Conservation (phyloP, 805 yeast species). For the Yamadazyma insecticola region DNA sequence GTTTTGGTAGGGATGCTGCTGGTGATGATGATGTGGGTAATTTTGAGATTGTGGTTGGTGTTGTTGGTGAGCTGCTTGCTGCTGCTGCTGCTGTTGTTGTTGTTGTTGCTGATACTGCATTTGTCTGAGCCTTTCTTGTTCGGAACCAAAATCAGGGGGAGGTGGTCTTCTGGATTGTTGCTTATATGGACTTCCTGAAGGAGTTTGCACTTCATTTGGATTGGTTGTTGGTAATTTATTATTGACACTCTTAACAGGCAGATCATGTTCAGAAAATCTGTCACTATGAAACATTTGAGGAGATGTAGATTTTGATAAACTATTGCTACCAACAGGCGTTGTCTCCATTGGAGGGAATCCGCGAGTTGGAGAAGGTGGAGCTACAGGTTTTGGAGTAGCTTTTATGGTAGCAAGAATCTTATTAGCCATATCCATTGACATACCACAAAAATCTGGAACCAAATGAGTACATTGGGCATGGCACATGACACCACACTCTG, state of each 20-base stretch:
- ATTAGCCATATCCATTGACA: conserved; percentile 96
- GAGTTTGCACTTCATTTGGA: conserved; percentile 21
- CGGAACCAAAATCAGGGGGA: conserved; percentile 6
- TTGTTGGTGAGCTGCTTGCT: conserved; percentile 11
- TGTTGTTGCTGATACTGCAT: conserved; percentile 6
- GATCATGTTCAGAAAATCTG: conserved; percentile 21
- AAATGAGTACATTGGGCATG: conserved; percentile 89
- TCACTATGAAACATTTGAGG: conserved; percentile 11
- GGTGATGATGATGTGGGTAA: too few relatives aligned
- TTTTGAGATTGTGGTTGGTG: conserved; percentile 14
- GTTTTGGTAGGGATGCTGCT: conserved; percentile 6
- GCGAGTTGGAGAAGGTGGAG: conserved; percentile 4
- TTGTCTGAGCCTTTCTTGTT: not conserved
- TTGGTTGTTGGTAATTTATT: conserved; percentile 27
- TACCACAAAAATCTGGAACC: conserved; percentile 98
- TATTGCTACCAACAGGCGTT: conserved; percentile 7
- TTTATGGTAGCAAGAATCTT: conserved; percentile 81
- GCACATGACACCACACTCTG: conserved; percentile 92
- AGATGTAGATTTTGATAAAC: conserved; percentile 4
- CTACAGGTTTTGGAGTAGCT: conserved; percentile 44
- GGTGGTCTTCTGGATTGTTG: conserved; percentile 18
- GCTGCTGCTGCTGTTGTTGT: conserved; percentile 15
- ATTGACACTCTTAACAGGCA: conserved; percentile 13
- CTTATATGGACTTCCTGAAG: conserved; percentile 20
- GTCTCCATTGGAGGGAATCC: conserved; percentile 12